These are phyloP conservation scores for Elsinoe arachidis DNA, from an alignment of 2,329 filamentous ascomycete species.

Conservation along the genomic window DNA sequence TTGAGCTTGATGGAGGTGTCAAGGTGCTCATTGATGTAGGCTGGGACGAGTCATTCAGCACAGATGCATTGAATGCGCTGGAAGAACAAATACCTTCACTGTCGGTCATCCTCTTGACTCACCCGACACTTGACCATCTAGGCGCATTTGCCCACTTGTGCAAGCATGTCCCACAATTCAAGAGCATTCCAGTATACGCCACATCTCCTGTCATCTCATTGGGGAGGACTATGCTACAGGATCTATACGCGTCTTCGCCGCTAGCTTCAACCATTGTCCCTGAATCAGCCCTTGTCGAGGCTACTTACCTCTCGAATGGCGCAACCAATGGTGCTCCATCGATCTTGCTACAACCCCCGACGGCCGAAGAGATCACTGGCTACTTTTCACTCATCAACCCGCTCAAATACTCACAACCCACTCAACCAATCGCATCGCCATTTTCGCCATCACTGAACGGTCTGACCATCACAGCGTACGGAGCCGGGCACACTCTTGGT, in stretches of 20 bases:
- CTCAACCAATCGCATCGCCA: slow-evolving; percentile 77
- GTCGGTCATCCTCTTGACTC: slow-evolving; percentile 87
- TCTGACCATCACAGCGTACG: slow-evolving; percentile 91
- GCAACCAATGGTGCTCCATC: slow-evolving; percentile 40
- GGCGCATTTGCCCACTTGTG: slow-evolving; percentile 94
- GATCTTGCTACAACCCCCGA: slow-evolving; percentile 61
- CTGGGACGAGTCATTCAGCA: slow-evolving; percentile 89
- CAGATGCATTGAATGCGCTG: slow-evolving; percentile 70
- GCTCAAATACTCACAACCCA: slow-evolving; percentile 93
- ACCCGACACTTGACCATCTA: slow-evolving; percentile 83
- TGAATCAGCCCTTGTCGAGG: slow-evolving; percentile 60
- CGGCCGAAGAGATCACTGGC: slow-evolving; percentile 76
- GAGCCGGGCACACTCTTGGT: slow-evolving; percentile 88
- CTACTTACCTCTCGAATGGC: slow-evolving; percentile 45
- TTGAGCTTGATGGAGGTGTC: slow-evolving; percentile 93
- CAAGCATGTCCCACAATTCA: slow-evolving; percentile 89
- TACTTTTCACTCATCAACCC: slow-evolving; percentile 89
- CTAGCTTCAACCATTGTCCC: slow-evolving; percentile 80
- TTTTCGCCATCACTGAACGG: slow-evolving; percentile 85
- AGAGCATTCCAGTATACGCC: slow-evolving; percentile 86
- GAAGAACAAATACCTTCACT: slow-evolving; percentile 68
- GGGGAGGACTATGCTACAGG: slow-evolving; percentile 80
- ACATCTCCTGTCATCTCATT: slow-evolving; percentile 89
- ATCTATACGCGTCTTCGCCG: slow-evolving; percentile 83
- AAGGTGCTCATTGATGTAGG: slow-evolving; percentile 92